These are phyloP conservation scores for Ambrosiella beaveri DNA, from an alignment of 2,329 filamentous ascomycete genomes.

Conservation along the genomic window DNA sequence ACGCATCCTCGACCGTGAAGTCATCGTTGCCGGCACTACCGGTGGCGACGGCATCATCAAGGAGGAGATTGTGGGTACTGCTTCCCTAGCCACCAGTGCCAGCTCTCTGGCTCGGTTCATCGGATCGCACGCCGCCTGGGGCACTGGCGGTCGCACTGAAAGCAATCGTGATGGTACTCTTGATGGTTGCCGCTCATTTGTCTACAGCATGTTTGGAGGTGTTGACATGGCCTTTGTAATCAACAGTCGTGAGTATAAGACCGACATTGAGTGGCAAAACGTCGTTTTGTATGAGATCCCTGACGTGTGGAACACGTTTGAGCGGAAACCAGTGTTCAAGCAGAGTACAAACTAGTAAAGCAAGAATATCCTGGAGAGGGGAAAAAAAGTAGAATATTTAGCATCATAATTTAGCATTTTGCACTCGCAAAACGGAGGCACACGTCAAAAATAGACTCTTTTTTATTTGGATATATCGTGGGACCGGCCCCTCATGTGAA, in stretches of 20 bases:
- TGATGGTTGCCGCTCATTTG: neutral
- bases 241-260: slow-evolving; percentile 3
- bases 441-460: neutral
- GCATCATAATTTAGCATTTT: neutral
- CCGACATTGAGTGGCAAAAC: neutral
- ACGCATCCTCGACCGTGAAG: neutral
- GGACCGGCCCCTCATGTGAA: neutral
- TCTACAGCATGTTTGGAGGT: neutral
- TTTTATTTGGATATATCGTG: neutral
- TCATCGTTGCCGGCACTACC: neutral
- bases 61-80: slow-evolving; percentile 11
- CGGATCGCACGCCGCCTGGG: slow-evolving; percentile 10
- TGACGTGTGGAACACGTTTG: neutral
- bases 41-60: slow-evolving; percentile 15
- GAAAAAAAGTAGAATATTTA: neutral
- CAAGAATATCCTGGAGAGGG: neutral
- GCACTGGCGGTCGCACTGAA: slow-evolving; percentile 3
- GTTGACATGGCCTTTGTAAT: slow-evolving; percentile 6
- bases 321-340: neutral
- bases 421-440: neutral
- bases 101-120: slow-evolving; percentile 11
- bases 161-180: neutral
- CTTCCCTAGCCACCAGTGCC: slow-evolving; percentile 12
- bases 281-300: neutral
- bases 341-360: neutral